phyloP scores from a whole-genome alignment of 2,329 filamentous ascomycete genomes.

The Alternaria ventricosa region DNA sequence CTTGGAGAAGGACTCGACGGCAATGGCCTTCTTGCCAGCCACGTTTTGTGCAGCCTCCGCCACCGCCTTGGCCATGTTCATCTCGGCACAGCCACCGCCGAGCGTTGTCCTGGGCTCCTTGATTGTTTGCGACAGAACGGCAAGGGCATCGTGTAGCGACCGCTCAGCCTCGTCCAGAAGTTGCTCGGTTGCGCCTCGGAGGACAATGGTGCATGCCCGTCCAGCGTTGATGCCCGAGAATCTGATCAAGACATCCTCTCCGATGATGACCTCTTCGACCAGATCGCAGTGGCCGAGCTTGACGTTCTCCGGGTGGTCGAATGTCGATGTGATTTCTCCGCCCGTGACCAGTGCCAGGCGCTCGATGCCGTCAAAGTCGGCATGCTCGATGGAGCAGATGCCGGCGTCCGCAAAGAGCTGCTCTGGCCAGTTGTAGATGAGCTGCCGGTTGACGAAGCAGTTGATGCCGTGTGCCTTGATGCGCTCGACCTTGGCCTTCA shows the following conservation, averaged over 20 bases:
- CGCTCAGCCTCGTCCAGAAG: conserved; percentile 96
- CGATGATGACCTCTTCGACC: conserved; percentile 98
- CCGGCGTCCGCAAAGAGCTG: conserved; percentile 97
- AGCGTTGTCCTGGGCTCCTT: conserved; percentile 93
- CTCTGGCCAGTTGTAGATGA: conserved; percentile 99
- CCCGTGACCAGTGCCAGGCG: conserved; percentile 92
- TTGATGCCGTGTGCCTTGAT: conserved; percentile 99
- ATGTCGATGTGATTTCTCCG: conserved; percentile 96
- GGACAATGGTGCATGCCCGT: conserved; percentile 93
- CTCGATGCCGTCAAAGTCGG: conserved; percentile 98
- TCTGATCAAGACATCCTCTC: conserved; percentile 95
- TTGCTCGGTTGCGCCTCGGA: conserved; percentile 95
- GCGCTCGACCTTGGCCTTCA: conserved; percentile 98
- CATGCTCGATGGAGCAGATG: conserved; percentile 98
- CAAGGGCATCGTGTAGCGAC: conserved; percentile 92
- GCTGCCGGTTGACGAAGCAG: conserved; percentile 98
- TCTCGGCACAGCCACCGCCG: conserved; percentile 95
- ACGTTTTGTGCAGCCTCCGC: conserved; percentile 92
- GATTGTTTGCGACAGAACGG: conserved; percentile 95
- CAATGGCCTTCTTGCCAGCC: conserved; percentile 94
- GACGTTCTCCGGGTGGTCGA: conserved; percentile 96
- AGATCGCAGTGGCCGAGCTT: conserved; percentile 94
- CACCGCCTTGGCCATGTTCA: conserved; percentile 98
- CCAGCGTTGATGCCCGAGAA: conserved; percentile 96
- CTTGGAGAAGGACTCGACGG: conserved; percentile 86